Base-by-base conservation (phyloP, 345 rosid genomes). In the Hypericum perforatum region DNA sequence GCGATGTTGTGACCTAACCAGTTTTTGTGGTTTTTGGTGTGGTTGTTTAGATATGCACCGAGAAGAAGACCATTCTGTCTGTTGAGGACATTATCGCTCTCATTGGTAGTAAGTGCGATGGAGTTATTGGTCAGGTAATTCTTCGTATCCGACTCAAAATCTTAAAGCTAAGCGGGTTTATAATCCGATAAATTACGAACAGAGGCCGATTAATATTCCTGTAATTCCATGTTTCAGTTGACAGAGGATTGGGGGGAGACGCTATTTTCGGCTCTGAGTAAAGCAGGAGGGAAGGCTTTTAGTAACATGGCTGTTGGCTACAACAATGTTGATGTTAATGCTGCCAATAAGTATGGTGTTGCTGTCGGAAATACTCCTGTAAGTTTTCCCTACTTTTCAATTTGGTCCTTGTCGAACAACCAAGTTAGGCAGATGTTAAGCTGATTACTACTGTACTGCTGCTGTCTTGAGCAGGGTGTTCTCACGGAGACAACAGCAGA, bases 301-400 rank as follows among this genome's bases (percentile, higher is more conserved):
- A 85, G 96, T 50, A 92, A 92, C 84, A 92, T 92, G 98, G 96
- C 98, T 54, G 96, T 92, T 44, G 98, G 98, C 14, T 92, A 87
- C 63, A 85, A 92, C 79, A 92, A 92, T 69, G 98, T 92, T 10
- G 90, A 92, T 68, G 95, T 92, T 37, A 85, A 70, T 68, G 96
- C 94, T 10, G 98, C 98, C 44, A 92, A 71, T 62, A 92, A 92
- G 82, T 78, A 92, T 53, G 85, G 90, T 16, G 78, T 92, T 66
- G 90, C 96, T 41, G 95, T 92, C 47, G 98, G 98, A 45, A 92
- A 92, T 61, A 92, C 95, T 69, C 98, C 94, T 41, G 95, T 92
- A 78, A 71, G 85, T 70, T 57, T 7, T 8, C 2, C 53, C 9
- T 36, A 16, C 41, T 6, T 7, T 15, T 14, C 0, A 6, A 12